Conservation (phyloP, 805 yeast species). For the Candida pini region DNA sequence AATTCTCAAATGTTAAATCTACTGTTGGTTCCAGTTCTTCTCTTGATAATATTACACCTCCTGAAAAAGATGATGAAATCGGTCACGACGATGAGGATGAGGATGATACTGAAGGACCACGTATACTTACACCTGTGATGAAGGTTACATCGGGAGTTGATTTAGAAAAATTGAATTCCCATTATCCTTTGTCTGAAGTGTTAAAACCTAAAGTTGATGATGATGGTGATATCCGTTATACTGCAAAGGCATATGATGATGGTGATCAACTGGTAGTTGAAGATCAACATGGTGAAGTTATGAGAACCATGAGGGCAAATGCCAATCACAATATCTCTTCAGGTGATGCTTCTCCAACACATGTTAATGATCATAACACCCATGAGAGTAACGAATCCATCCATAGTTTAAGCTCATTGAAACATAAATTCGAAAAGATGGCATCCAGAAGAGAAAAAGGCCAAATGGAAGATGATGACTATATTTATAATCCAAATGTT, state of each 20-base stretch:
- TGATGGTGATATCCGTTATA: slow-evolving; percentile 28
- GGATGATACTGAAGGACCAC: slow-evolving; percentile 6
- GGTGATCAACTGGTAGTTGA: slow-evolving; percentile 71
- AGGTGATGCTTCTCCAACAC: not conserved
- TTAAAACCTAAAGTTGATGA: slow-evolving; percentile 29
- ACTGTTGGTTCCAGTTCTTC: slow-evolving; percentile 2
- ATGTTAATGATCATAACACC: not conserved
- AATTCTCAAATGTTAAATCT: slow-evolving; percentile 7
- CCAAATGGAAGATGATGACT: not conserved
- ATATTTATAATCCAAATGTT: slow-evolving; percentile 2
- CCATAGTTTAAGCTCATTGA: slow-evolving; percentile 16
- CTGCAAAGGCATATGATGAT: slow-evolving; percentile 54
- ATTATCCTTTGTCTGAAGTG: slow-evolving; percentile 18
- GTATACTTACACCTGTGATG: slow-evolving; percentile 6
- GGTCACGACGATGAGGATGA: too few species aligned
- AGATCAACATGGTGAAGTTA: slow-evolving; percentile 76
- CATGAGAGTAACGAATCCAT: too few species aligned
- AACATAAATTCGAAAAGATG: slow-evolving; percentile 5
- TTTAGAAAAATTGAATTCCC: slow-evolving; percentile 11
- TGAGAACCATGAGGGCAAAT: too few species aligned
- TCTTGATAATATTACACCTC: slow-evolving; percentile 1
- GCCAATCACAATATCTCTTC: slow-evolving; percentile 45
- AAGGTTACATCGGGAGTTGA: slow-evolving; percentile 7
- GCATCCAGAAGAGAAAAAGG: not conserved
- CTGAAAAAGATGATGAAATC: slow-evolving; percentile 1